A percentile compares a stretch with the other conserved stretches of the same genome.
Evolutionary conservation across 768 basidiomycete species (phyloP).

Genomic region (Podaxis sp.): DNA sequence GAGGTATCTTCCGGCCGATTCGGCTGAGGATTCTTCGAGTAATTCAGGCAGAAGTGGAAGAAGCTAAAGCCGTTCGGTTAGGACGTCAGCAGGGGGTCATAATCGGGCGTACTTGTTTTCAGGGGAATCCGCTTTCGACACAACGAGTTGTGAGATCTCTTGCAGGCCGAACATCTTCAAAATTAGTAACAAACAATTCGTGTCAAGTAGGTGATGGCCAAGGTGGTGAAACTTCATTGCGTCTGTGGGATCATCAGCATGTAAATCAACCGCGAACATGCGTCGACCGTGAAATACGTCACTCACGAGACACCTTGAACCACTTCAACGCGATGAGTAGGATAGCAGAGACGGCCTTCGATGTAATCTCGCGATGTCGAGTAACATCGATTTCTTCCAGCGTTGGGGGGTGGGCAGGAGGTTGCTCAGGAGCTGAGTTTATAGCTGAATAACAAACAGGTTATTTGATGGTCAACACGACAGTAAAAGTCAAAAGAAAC

Average conservation of each 20-base stretch:
- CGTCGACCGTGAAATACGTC: neutral
- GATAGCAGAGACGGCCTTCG: constrained; percentile 96
- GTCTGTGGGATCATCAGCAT: constrained; percentile 43
- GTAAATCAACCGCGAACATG: neutral
- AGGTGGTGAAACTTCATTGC: constrained; percentile 98
- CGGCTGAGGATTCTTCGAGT: constrained; percentile 61
- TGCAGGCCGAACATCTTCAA: constrained; percentile 98
- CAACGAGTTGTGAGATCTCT: constrained; percentile 78
- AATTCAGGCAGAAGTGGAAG: constrained; percentile 90
- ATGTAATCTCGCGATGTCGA: constrained; percentile 95
- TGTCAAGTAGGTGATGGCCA: constrained; percentile 92
- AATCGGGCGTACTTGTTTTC: constrained; percentile 63
- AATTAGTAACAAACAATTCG: constrained; percentile 89
- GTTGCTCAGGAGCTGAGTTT: constrained; percentile 53
- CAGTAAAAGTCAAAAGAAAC: constrained; percentile 8
- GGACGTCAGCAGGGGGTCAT: neutral
- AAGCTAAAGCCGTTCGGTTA: constrained; percentile 55
- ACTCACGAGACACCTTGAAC: constrained; percentile 97
- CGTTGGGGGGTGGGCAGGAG: constrained; percentile 62
- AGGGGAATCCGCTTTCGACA: constrained; percentile 85
- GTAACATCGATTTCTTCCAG: constrained; percentile 91
- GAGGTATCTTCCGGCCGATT: constrained; percentile 62
- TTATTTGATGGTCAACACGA: neutral
- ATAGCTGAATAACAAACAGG: neutral
- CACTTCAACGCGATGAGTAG: constrained; percentile 88